phyloP scores from a whole-genome alignment of 164 flowering plant genomes.

The Houttuynia cordata region DNA sequence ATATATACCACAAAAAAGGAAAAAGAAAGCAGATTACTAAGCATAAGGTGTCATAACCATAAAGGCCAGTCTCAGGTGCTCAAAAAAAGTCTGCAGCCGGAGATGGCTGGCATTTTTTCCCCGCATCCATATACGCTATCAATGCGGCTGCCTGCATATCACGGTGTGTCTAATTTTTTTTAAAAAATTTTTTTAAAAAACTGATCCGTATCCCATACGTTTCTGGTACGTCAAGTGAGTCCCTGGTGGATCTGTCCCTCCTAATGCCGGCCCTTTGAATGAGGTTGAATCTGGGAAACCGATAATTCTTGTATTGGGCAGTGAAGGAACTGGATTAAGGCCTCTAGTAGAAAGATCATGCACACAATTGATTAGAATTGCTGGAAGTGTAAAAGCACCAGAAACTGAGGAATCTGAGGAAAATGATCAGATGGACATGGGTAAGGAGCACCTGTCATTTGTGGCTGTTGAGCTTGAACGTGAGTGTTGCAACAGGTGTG shows the following conservation, averaged over 20 bases:
- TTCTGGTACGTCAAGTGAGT: too few relatives aligned
- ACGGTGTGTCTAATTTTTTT: too few relatives aligned
- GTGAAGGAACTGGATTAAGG: constrained; percentile 93
- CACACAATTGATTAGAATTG: constrained; percentile 60
- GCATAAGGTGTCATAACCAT: too few relatives aligned
- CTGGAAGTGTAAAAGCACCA: constrained; percentile 50
- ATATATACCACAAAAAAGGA: too few relatives aligned
- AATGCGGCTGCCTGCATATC: too few relatives aligned
- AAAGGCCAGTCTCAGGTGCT: too few relatives aligned
- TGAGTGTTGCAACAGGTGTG: constrained; percentile 97
- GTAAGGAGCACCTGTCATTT: constrained; percentile 55
- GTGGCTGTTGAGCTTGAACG: constrained; percentile 98
- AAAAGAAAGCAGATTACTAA: too few relatives aligned
- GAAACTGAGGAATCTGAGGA: constrained; percentile 28
- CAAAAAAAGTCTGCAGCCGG: too few relatives aligned
- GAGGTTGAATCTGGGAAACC: constrained; percentile 60
- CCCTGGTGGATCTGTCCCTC: constrained; percentile 78
- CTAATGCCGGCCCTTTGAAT: constrained; percentile 59
- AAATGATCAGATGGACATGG: constrained; percentile 13
- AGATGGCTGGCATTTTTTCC: too few relatives aligned
- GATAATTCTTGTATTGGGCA: constrained; percentile 88
- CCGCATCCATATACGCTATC: too few relatives aligned
- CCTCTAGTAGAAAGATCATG: constrained; percentile 92
- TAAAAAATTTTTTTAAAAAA: too few relatives aligned
- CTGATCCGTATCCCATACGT: too few relatives aligned